Conservation (phyloP, 495 filamentous ascomycete species). For the Ascodesmis nigricans region DNA sequence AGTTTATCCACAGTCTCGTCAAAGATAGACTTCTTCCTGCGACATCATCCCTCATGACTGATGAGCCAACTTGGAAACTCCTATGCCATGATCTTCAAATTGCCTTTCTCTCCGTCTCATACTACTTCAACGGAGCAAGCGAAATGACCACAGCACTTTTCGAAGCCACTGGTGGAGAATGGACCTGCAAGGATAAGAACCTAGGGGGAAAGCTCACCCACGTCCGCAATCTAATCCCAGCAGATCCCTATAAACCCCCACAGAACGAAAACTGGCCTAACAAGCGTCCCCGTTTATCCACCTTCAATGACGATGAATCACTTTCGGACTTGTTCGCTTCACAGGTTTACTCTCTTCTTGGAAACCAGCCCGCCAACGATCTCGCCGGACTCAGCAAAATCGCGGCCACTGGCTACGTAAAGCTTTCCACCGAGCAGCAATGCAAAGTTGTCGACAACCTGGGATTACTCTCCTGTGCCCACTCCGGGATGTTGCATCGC, state of each 20-base stretch:
- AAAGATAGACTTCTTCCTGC: constrained; percentile 13
- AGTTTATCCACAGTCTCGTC: constrained; percentile 7
- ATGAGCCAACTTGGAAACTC: constrained; percentile 8
- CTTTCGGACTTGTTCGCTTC: constrained; percentile 9
- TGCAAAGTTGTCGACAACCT: constrained; percentile 21
- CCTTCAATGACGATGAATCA: constrained; percentile 6
- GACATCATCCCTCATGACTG: constrained; percentile 7
- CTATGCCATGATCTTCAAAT: constrained; percentile 11
- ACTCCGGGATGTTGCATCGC: constrained; percentile 21
- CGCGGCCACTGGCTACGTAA: constrained; percentile 13
- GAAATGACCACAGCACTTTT: constrained; percentile 9
- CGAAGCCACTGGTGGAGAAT: constrained; percentile 9
- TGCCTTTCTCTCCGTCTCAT: constrained; percentile 7
- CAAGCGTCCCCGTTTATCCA: constrained; percentile 13
- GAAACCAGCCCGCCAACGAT: constrained; percentile 6
- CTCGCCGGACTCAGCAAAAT: constrained; percentile 9
- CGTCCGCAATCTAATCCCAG: constrained; percentile 4
- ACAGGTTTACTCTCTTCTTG: constrained; percentile 12
- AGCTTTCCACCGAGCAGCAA: constrained; percentile 11
- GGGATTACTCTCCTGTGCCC: constrained; percentile 27
- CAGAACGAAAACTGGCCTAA: constrained; percentile 8
- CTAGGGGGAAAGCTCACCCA: constrained; percentile 7
- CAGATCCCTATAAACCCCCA: constrained; percentile 5
- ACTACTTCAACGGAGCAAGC: constrained; percentile 1
- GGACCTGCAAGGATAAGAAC: constrained; percentile 9